phyloP scores from a whole-genome alignment of 306 rosid genomes.

The Corylus heterophylla region DNA sequence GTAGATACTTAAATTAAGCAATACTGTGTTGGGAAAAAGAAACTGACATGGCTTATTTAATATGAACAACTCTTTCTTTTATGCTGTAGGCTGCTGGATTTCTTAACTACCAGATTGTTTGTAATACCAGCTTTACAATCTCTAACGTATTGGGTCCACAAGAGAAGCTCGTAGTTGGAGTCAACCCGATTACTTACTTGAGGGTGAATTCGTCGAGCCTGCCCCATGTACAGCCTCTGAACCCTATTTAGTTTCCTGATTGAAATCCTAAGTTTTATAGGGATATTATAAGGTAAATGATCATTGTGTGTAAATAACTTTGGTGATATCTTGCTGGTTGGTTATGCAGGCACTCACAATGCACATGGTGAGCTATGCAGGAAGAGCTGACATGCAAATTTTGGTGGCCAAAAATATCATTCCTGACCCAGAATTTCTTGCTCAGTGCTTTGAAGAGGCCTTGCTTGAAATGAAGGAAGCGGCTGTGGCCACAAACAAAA shows the following conservation, averaged over 20 bases:
- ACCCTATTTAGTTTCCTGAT: constrained; percentile 13
- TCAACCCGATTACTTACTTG: constrained; percentile 68
- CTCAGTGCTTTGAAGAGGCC: constrained; percentile 83
- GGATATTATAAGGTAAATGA: not conserved
- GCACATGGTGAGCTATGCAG: constrained; percentile 92
- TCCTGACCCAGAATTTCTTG: constrained; percentile 80
- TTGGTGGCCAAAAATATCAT: constrained; percentile 89
- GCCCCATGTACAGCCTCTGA: constrained; percentile 62
- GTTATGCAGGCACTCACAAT: constrained; percentile 65
- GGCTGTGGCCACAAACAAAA: constrained; percentile 24
- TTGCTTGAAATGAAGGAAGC: constrained; percentile 73
- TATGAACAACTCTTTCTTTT: not conserved
- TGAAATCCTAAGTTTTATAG: not conserved
- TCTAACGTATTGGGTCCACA: constrained; percentile 86
- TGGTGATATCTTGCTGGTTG: constrained; percentile 24
- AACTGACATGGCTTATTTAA: not conserved
- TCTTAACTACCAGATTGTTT: constrained; percentile 67
- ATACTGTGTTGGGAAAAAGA: not conserved
- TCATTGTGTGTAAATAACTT: not conserved
- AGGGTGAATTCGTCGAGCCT: constrained; percentile 71
- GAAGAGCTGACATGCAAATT: constrained; percentile 86
- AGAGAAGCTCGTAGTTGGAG: constrained; percentile 62
- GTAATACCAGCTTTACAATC: constrained; percentile 76
- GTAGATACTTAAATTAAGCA: not conserved
- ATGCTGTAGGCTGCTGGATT: constrained; percentile 56